Percentiles rank a stretch among this genome's conserved stretches.
Conservation (phyloP, 1,139 yeast species). For the Hansenula anomala region DNA sequence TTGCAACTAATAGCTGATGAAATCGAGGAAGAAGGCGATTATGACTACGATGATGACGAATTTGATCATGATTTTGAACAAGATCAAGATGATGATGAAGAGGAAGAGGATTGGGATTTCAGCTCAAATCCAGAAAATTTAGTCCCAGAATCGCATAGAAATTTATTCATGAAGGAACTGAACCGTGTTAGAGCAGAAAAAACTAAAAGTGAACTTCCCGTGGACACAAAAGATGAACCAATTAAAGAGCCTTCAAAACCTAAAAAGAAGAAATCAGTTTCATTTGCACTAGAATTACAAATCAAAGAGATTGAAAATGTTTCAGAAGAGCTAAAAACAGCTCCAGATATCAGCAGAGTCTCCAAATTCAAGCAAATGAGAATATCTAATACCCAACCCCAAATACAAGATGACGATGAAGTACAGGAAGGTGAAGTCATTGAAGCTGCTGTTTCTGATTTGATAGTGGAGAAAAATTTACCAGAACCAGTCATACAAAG, state of each 20-base stretch:
- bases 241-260: constrained; percentile 1
- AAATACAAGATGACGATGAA: neutral
- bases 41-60: constrained; percentile 20
- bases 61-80: constrained; percentile 4
- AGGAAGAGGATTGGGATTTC: constrained; percentile 19
- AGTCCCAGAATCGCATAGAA: constrained; percentile 16
- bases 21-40: constrained; percentile 35
- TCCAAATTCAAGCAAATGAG: constrained; percentile 4
- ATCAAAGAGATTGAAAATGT: constrained; percentile 53
- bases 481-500: neutral
- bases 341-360: neutral
- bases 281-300: constrained; percentile 43
- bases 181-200: constrained; percentile 11
- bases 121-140: constrained; percentile 6
- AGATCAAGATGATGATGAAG: constrained; percentile 23
- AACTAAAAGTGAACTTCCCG: neutral
- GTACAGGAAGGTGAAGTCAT: neutral
- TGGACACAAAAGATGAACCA: neutral
- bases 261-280: constrained; percentile 37
- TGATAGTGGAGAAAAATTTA: constrained; percentile 4
- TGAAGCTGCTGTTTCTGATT: constrained; percentile 4
- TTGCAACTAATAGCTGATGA: constrained; percentile 53
- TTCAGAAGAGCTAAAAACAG: constrained; percentile 23
- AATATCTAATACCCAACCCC: neutral
- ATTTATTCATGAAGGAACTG: constrained; percentile 16